A percentile compares a stretch with the other conserved stretches of the same genome.
Conservation (phyloP, 2,329 filamentous ascomycete species). For the Neonectria sp. region DNA sequence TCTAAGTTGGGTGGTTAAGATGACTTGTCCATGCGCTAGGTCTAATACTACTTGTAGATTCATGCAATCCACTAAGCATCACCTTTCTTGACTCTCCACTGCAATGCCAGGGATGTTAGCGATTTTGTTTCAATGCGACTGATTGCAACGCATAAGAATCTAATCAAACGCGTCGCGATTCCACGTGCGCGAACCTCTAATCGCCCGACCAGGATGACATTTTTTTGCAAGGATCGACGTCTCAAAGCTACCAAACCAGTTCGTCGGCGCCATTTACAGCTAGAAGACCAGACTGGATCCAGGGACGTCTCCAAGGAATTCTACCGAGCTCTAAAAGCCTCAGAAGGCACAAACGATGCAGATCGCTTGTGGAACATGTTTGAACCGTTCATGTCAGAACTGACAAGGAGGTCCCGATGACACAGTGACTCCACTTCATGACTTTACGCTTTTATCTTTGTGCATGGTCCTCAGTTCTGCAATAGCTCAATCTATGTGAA, state of each 20-base stretch:
- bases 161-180: conserved; percentile 20
- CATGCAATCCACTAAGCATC: neutral
- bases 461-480: no score
- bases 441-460: no score
- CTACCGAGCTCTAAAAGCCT: neutral
- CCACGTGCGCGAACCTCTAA: conserved; percentile 4
- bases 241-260: neutral
- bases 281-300: neutral
- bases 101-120: neutral
- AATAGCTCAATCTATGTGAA: no score
- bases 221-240: neutral
- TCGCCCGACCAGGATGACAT: neutral
- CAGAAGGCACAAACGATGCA: neutral
- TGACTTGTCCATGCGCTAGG: neutral
- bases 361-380: neutral
- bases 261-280: neutral
- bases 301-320: neutral
- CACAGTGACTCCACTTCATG: no score
- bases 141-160: conserved; percentile 16
- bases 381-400: neutral
- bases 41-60: neutral
- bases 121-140: conserved; percentile 5
- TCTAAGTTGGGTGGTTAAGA: neutral
- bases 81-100: neutral
- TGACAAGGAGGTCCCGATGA: no score